phyloP scores from a whole-genome alignment of 139 green algal species.

The Picochlorum sp. region DNA sequence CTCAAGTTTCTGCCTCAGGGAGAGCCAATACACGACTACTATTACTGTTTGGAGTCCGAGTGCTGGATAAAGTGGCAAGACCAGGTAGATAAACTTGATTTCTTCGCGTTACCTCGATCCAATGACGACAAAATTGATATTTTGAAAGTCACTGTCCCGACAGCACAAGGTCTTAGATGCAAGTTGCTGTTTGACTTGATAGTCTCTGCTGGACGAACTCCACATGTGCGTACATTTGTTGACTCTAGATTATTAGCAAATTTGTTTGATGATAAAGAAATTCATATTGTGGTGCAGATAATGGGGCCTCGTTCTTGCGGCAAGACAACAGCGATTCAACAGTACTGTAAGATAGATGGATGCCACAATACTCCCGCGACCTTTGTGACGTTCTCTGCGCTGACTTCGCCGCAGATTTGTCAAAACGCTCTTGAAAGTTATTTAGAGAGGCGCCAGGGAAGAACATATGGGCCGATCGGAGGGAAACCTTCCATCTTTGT shows the following conservation, averaged over 20 bases:
- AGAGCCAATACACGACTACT: conserved; percentile 15
- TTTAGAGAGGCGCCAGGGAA: conserved; percentile 90
- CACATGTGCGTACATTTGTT: background rate
- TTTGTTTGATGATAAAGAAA: too few species aligned
- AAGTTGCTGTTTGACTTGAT: conserved; percentile 72
- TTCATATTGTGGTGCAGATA: conserved; percentile 41
- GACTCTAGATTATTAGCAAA: too few species aligned
- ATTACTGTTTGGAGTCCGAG: background rate
- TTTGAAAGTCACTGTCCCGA: conserved; percentile 84
- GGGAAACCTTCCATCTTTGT: conserved; percentile 85
- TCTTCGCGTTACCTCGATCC: background rate
- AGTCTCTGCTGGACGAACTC: conserved; percentile 51
- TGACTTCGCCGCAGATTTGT: conserved; percentile 90
- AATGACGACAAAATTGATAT: conserved; percentile 56
- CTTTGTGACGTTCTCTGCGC: conserved; percentile 88
- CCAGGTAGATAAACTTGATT: background rate
- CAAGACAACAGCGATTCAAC: conserved; percentile 69
- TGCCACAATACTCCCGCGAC: conserved; percentile 30
- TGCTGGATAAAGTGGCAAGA: conserved; percentile 4
- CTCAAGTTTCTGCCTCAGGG: conserved; percentile 33
- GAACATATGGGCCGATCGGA: conserved; percentile 81
- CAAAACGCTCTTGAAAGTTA: conserved; percentile 57
- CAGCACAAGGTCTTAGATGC: conserved; percentile 75
- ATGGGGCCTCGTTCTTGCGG: conserved; percentile 89
- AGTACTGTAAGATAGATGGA: conserved; percentile 31